A percentile compares a stretch with the other conserved stretches of the same genome.
These are phyloP conservation scores for Plasmodium fragile DNA, from an alignment of 169 alveolate species.

Conservation along the genomic window DNA sequence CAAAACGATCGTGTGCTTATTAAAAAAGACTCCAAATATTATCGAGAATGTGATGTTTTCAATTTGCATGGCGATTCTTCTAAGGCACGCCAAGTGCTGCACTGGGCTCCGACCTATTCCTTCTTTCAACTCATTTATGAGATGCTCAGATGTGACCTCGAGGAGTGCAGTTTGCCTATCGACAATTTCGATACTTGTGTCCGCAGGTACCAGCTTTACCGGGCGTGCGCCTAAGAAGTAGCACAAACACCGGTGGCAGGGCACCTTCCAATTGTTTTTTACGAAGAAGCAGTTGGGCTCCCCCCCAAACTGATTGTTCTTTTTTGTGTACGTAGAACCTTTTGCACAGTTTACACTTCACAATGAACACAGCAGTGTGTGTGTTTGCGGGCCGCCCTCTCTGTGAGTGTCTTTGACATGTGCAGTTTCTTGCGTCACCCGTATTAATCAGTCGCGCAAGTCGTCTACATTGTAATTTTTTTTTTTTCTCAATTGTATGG, in stretches of 20 bases:
- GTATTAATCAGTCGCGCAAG: neutral
- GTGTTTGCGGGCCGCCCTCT: neutral
- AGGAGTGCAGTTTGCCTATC: slow-evolving; percentile 39
- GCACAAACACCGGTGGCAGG: neutral
- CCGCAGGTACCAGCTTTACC: slow-evolving; percentile 16
- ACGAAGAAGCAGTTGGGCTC: neutral
- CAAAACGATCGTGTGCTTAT: slow-evolving; percentile 51
- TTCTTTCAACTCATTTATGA: slow-evolving; percentile 78
- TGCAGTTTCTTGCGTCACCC: neutral
- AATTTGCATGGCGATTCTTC: slow-evolving; percentile 82
- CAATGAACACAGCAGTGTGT: neutral
- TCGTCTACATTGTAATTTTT: neutral
- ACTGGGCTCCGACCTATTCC: slow-evolving; percentile 78
- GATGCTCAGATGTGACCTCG: slow-evolving; percentile 78
- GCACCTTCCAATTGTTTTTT: neutral
- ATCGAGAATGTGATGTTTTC: slow-evolving; percentile 82
- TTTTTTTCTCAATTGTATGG: neutral
- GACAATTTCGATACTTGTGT: slow-evolving; percentile 65
- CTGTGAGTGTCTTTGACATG: neutral
- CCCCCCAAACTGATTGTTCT: neutral
- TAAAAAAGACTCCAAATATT: slow-evolving; percentile 57
- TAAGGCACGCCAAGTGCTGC: slow-evolving; percentile 74
- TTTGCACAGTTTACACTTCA: neutral
- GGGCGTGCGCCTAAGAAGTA: neutral
- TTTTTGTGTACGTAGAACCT: neutral